Conservation (phyloP, 192 early-diverging fungal species). For the Gonapodya sp. region DNA sequence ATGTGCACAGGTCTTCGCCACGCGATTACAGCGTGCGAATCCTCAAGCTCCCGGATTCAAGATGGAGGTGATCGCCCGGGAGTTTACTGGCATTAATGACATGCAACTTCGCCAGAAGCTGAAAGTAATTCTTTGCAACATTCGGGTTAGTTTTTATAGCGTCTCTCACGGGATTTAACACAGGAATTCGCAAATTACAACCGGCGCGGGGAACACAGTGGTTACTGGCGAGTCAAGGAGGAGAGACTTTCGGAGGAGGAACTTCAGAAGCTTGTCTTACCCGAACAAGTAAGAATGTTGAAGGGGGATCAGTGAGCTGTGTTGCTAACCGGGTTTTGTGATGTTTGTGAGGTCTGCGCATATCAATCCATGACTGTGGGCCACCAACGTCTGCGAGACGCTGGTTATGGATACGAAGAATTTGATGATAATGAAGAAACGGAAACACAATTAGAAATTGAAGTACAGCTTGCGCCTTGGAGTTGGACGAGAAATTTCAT, state of each 20-base stretch:
- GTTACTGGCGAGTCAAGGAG: constrained; percentile 83
- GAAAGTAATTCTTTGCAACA: too few species aligned
- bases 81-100: constrained; percentile 81
- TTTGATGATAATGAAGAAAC: constrained; percentile 57
- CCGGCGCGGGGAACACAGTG: constrained; percentile 72
- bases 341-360: constrained; percentile 53
- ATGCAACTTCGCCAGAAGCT: constrained; percentile 79
- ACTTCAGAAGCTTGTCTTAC: constrained; percentile 80
- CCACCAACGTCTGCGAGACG: constrained; percentile 80
- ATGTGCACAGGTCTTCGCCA: constrained; percentile 43
- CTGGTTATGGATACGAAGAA: constrained; percentile 61
- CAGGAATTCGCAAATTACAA: constrained; percentile 90
- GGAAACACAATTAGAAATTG: constrained; percentile 68
- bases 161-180: not conserved
- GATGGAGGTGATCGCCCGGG: constrained; percentile 65
- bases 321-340: too few species aligned
- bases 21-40: constrained; percentile 76
- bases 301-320: too few species aligned
- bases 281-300: constrained; percentile 49
- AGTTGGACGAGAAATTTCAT: constrained; percentile 91
- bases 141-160: too few species aligned
- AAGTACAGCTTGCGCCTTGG: constrained; percentile 93
- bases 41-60: constrained; percentile 54
- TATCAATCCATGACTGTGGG: constrained; percentile 90
- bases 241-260: constrained; percentile 68